phyloP scores from a whole-genome alignment of 306 rosid species.

The Boehmeria nivea region DNA sequence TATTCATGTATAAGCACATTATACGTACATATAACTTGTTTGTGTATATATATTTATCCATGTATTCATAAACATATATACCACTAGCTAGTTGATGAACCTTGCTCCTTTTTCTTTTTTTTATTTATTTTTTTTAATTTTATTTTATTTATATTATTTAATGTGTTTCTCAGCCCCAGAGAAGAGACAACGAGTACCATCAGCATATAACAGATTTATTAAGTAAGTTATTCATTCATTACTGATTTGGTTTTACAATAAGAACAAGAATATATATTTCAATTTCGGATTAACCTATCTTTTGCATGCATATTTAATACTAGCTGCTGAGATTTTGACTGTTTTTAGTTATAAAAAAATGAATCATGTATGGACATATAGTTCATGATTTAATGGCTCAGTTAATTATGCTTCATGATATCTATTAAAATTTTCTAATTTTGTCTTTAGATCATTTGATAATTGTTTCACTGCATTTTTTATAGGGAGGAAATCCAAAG shows the following conservation, averaged over 20 bases:
- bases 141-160: constrained; percentile 2
- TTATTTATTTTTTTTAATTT: not conserved
- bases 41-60: not conserved
- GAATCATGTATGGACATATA: too few relatives aligned
- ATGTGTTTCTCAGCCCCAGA: constrained; percentile 61
- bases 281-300: not conserved
- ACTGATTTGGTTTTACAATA: too few relatives aligned
- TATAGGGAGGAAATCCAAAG: constrained; percentile 97
- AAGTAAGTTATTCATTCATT: constrained; percentile 54
- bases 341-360: too few relatives aligned
- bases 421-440: too few relatives aligned
- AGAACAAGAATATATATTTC: too few relatives aligned
- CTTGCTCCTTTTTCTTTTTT: not conserved
- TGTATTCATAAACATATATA: not conserved
- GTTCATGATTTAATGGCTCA: too few relatives aligned
- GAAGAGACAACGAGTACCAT: constrained; percentile 96
- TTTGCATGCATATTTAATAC: not conserved
- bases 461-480: not conserved
- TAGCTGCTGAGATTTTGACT: too few relatives aligned
- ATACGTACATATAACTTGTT: not conserved
- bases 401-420: too few relatives aligned
- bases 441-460: too few relatives aligned
- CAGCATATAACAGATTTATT: constrained; percentile 93
- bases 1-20: not conserved
- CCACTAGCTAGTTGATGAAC: too few relatives aligned